Base-by-base conservation (phyloP, 139 green algal species). In the Picochlorum costavermella region DNA sequence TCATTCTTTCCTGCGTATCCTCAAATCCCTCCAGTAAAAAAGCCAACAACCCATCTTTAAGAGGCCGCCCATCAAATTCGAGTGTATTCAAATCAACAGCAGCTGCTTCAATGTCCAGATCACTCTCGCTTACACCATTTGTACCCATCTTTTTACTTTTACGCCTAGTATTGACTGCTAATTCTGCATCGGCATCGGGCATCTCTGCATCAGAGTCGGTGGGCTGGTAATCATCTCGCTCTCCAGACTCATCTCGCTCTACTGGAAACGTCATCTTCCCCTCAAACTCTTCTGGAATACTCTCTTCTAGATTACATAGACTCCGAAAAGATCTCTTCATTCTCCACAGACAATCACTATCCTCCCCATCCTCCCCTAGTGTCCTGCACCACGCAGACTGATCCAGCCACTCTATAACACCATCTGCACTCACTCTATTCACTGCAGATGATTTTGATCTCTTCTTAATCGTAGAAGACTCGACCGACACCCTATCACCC, bases 1-100 rank as follows among this genome's bases (percentile, higher is more conserved):
- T 70, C 46, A 86, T 55, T 11, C 70, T 57, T 31, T 74, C 50
- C 77, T 85, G 73, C 46, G 81, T 72, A 63, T 84, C 70, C 56
- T 86, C 75, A 20, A 82, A 46, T 20, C 20, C 50, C 62, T 77
- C 65, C 43, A 64, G 12, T 37, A 63, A 50, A 30, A 60, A 53
- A 20, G 17, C n/a, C 46, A 53, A 53, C 16, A 53, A 5, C n/a
- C 46, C 46, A 28, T 53, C 17, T 6, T 53, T 53, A 11, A 53
- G 46, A 28, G 16, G 16, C n/a, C 17, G 4, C 20, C 46, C 46
- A 28, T 53, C 46, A 23, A 53, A 53, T 53, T 37, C 33, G 10
- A 55, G 12, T 28, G 17, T 20, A 23, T 25, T 45, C 31, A 68
- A 29, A 13, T 30, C n/a, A 13, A 56, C 43, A 8, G 28, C 25